Evolutionary conservation across 2,329 filamentous ascomycete species (phyloP).

Genomic region (Scopulariopsis brevicaulis): DNA sequence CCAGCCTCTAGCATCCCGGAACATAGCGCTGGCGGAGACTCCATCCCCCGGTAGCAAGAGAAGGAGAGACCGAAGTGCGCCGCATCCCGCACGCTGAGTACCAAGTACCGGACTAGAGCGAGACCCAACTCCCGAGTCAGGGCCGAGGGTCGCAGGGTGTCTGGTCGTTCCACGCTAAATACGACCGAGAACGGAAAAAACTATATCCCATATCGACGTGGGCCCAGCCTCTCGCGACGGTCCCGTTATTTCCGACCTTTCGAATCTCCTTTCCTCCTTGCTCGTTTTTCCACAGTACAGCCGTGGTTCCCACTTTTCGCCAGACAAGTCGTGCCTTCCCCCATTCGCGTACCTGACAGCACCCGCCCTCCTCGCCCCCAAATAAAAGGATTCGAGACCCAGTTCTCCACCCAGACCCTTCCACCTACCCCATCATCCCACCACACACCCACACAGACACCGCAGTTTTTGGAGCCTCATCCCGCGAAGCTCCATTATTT

Average conservation of each 20-base stretch:
- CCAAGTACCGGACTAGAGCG: neutral
- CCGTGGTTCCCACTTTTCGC: conserved; percentile 1
- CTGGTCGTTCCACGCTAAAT: neutral
- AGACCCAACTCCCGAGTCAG: neutral
- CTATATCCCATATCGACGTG: neutral
- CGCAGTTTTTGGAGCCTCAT: conserved; percentile 23
- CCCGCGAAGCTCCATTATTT: conserved; percentile 7
- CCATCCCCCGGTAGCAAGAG: neutral
- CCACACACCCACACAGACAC: conserved; percentile 20
- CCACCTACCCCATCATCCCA: conserved; percentile 31
- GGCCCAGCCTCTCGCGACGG: neutral
- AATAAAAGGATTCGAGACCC: conserved; percentile 31
- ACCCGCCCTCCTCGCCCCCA: conserved; percentile 6
- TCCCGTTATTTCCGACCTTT: neutral
- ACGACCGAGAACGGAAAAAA: neutral
- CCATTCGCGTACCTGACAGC: conserved; percentile 4
- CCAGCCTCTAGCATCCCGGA: neutral
- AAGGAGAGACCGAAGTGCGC: neutral
- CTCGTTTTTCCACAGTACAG: conserved; percentile 1
- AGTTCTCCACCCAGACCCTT: conserved; percentile 34
- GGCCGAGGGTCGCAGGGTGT: neutral
- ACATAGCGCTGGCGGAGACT: neutral
- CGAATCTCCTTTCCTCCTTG: neutral
- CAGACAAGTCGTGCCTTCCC: neutral
- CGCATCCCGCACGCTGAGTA: neutral